Conservation (phyloP, 306 rosid genomes). For the Luffa aegyptiaca region DNA sequence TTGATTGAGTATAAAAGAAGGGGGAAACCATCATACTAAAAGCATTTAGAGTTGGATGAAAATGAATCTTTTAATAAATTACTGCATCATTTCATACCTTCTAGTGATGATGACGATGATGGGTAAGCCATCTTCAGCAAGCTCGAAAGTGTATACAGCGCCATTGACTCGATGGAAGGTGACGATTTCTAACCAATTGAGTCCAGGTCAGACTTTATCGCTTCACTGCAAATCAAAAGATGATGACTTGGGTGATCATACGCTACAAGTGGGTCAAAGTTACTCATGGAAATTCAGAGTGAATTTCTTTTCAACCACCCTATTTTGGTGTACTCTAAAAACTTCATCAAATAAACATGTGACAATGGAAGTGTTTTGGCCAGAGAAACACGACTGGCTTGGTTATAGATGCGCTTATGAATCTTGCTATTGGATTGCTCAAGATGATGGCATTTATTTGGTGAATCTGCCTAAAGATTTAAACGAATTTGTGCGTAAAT, state of each 20-base stretch:
- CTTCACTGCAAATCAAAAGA: neutral
- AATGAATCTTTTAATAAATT: neutral
- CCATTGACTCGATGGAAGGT: neutral
- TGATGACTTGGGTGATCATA: neutral
- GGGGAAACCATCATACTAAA: neutral
- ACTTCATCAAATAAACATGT: neutral
- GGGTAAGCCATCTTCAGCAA: neutral
- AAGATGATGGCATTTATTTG: neutral
- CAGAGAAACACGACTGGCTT: neutral
- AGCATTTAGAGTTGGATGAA: neutral
- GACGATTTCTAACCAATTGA: neutral
- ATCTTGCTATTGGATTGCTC: neutral
- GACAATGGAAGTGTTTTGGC: neutral
- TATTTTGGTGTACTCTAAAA: neutral
- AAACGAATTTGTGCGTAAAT: neutral
- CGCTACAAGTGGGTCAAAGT: fast-evolving
- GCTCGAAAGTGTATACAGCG: neutral
- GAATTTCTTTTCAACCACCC: neutral
- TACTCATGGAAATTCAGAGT: neutral
- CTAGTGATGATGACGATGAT: neutral
- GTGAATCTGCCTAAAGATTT: neutral
- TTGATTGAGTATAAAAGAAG: neutral
- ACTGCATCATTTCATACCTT: neutral
- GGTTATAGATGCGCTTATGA: neutral
- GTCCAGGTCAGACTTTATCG: neutral